Conservation (phyloP, 257 asterid genomes). For the Thymus mandschuricus region DNA sequence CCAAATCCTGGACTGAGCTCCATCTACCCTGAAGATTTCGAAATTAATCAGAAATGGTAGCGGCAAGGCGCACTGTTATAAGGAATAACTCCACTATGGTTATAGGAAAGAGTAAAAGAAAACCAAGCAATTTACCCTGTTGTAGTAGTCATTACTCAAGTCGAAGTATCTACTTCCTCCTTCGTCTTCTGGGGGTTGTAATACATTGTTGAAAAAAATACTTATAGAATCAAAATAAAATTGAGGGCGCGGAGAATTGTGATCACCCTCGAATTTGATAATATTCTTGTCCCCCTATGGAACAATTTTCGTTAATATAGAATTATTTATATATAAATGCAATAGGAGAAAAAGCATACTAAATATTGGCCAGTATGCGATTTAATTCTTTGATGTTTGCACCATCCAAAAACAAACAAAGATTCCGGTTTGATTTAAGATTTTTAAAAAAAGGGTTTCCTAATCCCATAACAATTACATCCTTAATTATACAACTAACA, state of each 20-base stretch:
- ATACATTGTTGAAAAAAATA: constrained; percentile 86
- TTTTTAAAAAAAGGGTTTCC: background rate
- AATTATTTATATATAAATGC: background rate
- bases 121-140: constrained; percentile 52
- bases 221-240: constrained; percentile 95
- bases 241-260: constrained; percentile 95
- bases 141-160: constrained; percentile 54
- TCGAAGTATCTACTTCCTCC: constrained; percentile 60
- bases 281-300: constrained; percentile 92
- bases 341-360: constrained; percentile 3
- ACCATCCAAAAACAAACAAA: background rate
- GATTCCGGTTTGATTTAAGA: background rate
- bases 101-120: background rate
- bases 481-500: background rate
- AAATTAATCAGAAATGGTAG: background rate
- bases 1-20: constrained; percentile 59
- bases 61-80: background rate
- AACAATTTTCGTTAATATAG: constrained; percentile 19
- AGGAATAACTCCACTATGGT: background rate
- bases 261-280: constrained; percentile 94
- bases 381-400: background rate
- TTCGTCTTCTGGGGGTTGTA: constrained; percentile 84
- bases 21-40: constrained; percentile 58
- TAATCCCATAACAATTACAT: no score
- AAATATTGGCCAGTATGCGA: background rate